Percentiles rank a stretch among this genome's conserved stretches.
These are phyloP conservation scores for Helicostylum pulchrum DNA, from an alignment of 192 early-diverging fungal species.

Conservation along the genomic window DNA sequence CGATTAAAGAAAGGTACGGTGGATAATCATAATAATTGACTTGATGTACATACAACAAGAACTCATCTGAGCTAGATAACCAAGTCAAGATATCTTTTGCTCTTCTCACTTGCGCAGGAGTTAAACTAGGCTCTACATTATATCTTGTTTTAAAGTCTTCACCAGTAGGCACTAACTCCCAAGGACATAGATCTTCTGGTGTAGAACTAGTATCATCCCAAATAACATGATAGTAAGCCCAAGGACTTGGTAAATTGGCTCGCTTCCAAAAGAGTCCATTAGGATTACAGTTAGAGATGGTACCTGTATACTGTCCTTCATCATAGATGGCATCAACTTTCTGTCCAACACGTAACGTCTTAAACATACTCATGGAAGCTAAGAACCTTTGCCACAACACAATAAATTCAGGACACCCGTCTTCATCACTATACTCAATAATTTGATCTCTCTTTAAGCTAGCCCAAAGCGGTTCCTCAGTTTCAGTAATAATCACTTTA, in stretches of 20 bases:
- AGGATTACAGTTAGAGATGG: slow-evolving; percentile 36
- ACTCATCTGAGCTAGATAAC: slow-evolving; percentile 40
- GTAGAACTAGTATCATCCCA: slow-evolving; percentile 35
- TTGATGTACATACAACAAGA: slow-evolving; percentile 56
- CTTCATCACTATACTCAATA: slow-evolving; percentile 71
- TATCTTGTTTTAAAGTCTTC: slow-evolving; percentile 20
- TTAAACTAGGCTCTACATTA: slow-evolving; percentile 4
- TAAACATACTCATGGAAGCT: slow-evolving; percentile 46
- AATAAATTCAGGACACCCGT: slow-evolving; percentile 67
- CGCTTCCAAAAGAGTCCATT: slow-evolving; percentile 40
- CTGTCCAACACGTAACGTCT: slow-evolving; percentile 44
- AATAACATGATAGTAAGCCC: slow-evolving; percentile 48
- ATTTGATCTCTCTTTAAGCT: slow-evolving; percentile 35
- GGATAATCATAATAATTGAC: slow-evolving; percentile 63
- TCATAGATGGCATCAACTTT: slow-evolving; percentile 63
- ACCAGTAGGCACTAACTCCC: slow-evolving; percentile 41
- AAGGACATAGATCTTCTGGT: slow-evolving; percentile 42
- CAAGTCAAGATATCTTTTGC: slow-evolving; percentile 44
- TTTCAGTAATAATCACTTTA: slow-evolving; percentile 38
- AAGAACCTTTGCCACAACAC: slow-evolving; percentile 62
- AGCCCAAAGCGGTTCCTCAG: slow-evolving; percentile 18
- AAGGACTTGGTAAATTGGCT: slow-evolving; percentile 43
- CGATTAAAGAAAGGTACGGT: slow-evolving; percentile 58
- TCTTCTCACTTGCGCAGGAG: slow-evolving; percentile 18
- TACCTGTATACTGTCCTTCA: slow-evolving; percentile 56